Percentiles rank a stretch among this genome's conserved stretches.
These are phyloP conservation scores for Yamadazyma triangularis DNA, from an alignment of 1,139 yeast species.

Conservation along the genomic window DNA sequence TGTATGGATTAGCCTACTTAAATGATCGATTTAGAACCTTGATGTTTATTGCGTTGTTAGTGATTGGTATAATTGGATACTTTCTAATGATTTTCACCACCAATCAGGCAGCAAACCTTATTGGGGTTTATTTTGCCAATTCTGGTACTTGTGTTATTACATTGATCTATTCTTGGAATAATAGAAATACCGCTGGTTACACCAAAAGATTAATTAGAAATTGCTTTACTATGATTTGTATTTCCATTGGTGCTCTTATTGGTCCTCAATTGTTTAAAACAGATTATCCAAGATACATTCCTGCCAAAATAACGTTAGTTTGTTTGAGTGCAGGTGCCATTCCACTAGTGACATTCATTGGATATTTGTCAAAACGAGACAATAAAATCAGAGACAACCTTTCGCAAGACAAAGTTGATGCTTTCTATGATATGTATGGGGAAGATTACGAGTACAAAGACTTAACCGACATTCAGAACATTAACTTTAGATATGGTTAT, in stretches of 20 bases:
- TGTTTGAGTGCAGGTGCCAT: slow-evolving; percentile 27
- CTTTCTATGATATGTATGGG: slow-evolving; percentile 15
- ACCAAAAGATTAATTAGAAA: slow-evolving; percentile 28
- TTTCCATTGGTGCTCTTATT: slow-evolving; percentile 31
- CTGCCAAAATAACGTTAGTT: slow-evolving; percentile 34
- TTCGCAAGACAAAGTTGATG: slow-evolving; percentile 7
- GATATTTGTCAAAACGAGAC: slow-evolving; percentile 21
- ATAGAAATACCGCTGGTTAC: slow-evolving; percentile 34
- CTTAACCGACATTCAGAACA: slow-evolving; percentile 33
- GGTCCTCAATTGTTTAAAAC: slow-evolving; percentile 38
- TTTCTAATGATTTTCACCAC: slow-evolving; percentile 26
- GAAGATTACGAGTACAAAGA: slow-evolving; percentile 25
- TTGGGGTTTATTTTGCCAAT: slow-evolving; percentile 33
- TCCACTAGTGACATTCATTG: slow-evolving; percentile 25
- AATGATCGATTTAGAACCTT: slow-evolving; percentile 20
- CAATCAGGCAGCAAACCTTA: slow-evolving; percentile 27
- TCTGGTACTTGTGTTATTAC: slow-evolving; percentile 34
- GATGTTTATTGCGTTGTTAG: slow-evolving; percentile 25
- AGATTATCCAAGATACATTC: slow-evolving; percentile 23
- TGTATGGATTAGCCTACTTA: slow-evolving; percentile 22
- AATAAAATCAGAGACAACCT: slow-evolving; percentile 21
- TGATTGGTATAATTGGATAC: slow-evolving; percentile 34
- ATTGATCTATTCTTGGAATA: slow-evolving; percentile 30
- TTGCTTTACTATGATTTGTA: slow-evolving; percentile 30
- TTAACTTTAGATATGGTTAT: slow-evolving; percentile 28